A percentile compares a stretch with the other conserved stretches of the same genome.
Conservation (phyloP, 306 rosid genomes). For the Lablab purpureus region DNA sequence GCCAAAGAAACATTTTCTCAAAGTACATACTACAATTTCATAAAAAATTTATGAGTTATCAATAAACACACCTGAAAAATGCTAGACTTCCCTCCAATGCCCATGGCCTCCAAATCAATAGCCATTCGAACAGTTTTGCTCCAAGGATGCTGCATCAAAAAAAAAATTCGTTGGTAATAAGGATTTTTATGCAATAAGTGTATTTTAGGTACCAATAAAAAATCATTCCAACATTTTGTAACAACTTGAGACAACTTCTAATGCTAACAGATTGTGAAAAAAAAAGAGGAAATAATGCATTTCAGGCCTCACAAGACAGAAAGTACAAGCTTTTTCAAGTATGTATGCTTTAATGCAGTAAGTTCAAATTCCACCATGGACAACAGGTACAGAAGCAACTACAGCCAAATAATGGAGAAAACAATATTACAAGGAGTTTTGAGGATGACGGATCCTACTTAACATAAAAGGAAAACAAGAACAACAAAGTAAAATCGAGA, state of each 20-base stretch:
- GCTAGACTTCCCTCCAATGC: slow-evolving; percentile 92
- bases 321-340: slow-evolving; percentile 6
- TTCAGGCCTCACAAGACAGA: background rate
- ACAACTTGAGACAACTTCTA: slow-evolving; percentile 25
- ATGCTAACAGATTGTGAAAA: background rate
- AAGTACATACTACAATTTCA: background rate
- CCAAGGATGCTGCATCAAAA: slow-evolving; percentile 91
- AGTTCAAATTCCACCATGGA: background rate
- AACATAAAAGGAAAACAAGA: too few species aligned
- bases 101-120: slow-evolving; percentile 97
- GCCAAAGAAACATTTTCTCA: background rate
- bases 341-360: background rate
- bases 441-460: too few species aligned
- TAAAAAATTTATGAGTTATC: slow-evolving; percentile 8
- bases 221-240: background rate
- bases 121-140: slow-evolving; percentile 75
- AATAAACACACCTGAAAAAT: slow-evolving; percentile 86
- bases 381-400: background rate
- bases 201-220: slow-evolving; percentile 31
- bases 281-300: background rate
- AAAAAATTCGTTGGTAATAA: slow-evolving; percentile 36
- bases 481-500: too few species aligned
- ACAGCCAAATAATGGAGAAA: background rate
- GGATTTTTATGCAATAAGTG: slow-evolving; percentile 2
- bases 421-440: too few species aligned